Evolutionary conservation across 306 rosid genomes (phyloP), one percentile per base, ranked within the genome.

Genomic region (Cucurbita argyrosperma): DNA sequence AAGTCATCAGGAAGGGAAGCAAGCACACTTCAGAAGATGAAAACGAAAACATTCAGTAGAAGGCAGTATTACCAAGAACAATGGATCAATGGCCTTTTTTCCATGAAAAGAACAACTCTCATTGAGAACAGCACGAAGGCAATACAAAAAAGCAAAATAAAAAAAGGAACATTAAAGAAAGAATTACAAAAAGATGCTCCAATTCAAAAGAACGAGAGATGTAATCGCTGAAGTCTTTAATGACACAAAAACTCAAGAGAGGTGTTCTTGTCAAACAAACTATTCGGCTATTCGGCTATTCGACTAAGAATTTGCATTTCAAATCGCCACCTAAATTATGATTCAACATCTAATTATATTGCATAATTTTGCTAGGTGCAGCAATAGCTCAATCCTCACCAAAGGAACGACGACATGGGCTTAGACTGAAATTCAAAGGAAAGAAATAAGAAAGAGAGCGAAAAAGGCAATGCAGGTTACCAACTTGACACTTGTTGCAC

Each of bases 1-100:
- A 86, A 65, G 73, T 76, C 84, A 35, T 80, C 91, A 10, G 93
- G 91, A 81, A 93, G 91, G 66, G 74, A 76, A 59, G 96, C 89
- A 77, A 90, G 75, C 18, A 88, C 87, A 79, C 98, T 90, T 80
- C 82, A 78, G 46, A 65, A 70, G 49, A 77, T 82, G 80, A 66
- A 46, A 66, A 72, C 72, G 80, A 55, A 52, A 43, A 38, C 1
- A 77, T 62, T 67, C 21, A 56, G 65, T 42, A 57, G 19, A 56
- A 35, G 4, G 14, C 15, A 15, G 37, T 16, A 52, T n/a, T 19
- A 40, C 6, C 66, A 19, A 21, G 11, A 82, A 39, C 10, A n/a
- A 7, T n/a, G 64, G 21, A 5, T 39, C 2, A 66, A 66, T 45
- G 51, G 70, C 3, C 35, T 30, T 30, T 30, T 30, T 30, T 30